Conservation (phyloP, 2,329 filamentous ascomycete genomes). For the Arthroderma sp. region DNA sequence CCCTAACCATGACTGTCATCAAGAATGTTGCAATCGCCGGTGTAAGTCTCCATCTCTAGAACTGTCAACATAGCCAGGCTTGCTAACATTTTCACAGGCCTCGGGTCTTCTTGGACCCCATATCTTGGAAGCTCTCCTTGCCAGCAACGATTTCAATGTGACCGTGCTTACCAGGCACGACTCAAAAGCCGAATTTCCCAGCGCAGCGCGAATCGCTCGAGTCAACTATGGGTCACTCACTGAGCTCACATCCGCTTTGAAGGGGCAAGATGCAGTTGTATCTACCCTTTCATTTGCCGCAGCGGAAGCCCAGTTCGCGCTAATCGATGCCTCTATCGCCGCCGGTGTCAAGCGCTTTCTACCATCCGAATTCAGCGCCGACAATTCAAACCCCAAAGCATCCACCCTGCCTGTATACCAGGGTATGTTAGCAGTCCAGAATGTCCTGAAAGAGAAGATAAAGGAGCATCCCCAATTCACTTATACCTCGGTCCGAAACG, state of each 20-base stretch:
- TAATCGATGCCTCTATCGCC: slow-evolving; percentile 20
- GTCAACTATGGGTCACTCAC: slow-evolving; percentile 19
- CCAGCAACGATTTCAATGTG: slow-evolving; percentile 14
- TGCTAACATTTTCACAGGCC: slow-evolving; percentile 11
- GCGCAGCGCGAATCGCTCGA: slow-evolving; percentile 9
- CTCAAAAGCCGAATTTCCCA: slow-evolving; percentile 3
- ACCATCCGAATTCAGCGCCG: slow-evolving; percentile 25
- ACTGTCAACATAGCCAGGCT: not conserved
- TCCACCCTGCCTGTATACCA: slow-evolving; percentile 19
- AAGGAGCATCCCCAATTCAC: slow-evolving; percentile 11
- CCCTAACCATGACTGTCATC: not conserved
- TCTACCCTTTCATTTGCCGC: slow-evolving; percentile 9
- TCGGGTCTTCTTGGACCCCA: slow-evolving; percentile 18
- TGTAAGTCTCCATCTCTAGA: not conserved
- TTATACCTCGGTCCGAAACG: slow-evolving; percentile 21
- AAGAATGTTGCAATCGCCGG: not conserved
- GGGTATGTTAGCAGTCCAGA: slow-evolving; percentile 19
- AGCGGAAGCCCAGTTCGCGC: not conserved
- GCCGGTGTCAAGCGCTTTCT: slow-evolving; percentile 20
- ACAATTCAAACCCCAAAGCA: slow-evolving; percentile 16
- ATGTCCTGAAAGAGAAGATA: slow-evolving; percentile 16
- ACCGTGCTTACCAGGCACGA: slow-evolving; percentile 16
- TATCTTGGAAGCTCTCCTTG: slow-evolving; percentile 16
- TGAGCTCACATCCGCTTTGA: slow-evolving; percentile 15
- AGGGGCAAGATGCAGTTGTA: slow-evolving; percentile 19